Percentiles rank a stretch among this genome's conserved stretches.
These are phyloP conservation scores for Helminthosporium solani DNA, from an alignment of 2,329 filamentous ascomycete genomes.

Conservation along the genomic window DNA sequence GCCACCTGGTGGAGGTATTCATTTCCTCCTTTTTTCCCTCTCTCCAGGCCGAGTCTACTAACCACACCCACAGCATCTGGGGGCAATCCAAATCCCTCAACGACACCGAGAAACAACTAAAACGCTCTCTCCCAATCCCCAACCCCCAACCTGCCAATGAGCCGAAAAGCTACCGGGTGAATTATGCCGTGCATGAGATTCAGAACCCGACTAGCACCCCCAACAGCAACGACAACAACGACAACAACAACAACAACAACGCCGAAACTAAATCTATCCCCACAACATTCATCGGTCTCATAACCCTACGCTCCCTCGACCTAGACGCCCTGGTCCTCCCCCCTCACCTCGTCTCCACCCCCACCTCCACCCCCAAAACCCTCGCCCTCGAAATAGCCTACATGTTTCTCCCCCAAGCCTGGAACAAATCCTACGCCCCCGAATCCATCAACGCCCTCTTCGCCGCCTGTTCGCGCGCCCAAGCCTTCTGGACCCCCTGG, in stretches of 20 bases:
- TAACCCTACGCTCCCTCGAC: slow-evolving; percentile 17
- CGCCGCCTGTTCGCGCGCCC: slow-evolving; percentile 17
- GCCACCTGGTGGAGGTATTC: slow-evolving; percentile 35
- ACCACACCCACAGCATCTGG: slow-evolving; percentile 19
- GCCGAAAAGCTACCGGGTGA: slow-evolving; percentile 21
- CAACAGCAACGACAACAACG: background rate
- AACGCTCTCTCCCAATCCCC: slow-evolving; percentile 14
- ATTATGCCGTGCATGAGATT: slow-evolving; percentile 28
- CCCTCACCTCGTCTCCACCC: slow-evolving; percentile 11
- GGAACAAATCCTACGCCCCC: slow-evolving; percentile 26
- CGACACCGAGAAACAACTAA: slow-evolving; percentile 28
- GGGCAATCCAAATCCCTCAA: slow-evolving; percentile 26
- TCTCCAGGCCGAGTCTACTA: background rate
- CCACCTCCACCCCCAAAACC: slow-evolving; percentile 9
- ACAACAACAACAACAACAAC: too few relatives aligned
- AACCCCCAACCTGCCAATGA: background rate
- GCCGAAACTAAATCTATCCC: too few relatives aligned
- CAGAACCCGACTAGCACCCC: background rate
- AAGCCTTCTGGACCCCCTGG: slow-evolving; percentile 25
- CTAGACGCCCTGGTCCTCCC: slow-evolving; percentile 14
- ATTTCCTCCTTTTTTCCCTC: background rate
- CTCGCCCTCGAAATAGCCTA: slow-evolving; percentile 27
- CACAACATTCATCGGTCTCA: too few relatives aligned
- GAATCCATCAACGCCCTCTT: slow-evolving; percentile 26
- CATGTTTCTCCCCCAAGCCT: slow-evolving; percentile 20